Conservation (phyloP, 345 rosid species). For the Euphorbia peplus region DNA sequence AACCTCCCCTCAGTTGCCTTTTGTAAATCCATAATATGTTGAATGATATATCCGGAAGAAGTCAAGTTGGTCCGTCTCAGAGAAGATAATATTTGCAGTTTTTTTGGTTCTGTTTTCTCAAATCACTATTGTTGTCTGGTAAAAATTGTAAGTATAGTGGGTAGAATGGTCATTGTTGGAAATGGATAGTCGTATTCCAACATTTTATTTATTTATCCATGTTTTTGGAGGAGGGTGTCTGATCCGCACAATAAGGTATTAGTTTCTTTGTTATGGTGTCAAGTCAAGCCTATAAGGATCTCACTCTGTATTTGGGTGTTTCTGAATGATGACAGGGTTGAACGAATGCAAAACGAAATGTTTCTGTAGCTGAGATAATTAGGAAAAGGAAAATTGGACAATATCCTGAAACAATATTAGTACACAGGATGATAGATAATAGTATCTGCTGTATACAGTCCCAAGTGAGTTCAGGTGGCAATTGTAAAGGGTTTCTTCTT, state of each 20-base stretch:
- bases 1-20: neutral
- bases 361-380: too few relatives aligned
- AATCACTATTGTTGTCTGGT: neutral
- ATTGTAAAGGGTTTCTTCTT: neutral
- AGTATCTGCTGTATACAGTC: neutral
- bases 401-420: too few relatives aligned
- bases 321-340: too few relatives aligned
- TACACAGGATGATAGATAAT: neutral
- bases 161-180: neutral
- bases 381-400: neutral
- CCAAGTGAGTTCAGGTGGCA: neutral
- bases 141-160: neutral
- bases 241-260: too few relatives aligned
- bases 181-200: neutral
- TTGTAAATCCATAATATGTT: neutral
- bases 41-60: neutral
- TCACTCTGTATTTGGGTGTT: too few relatives aligned
- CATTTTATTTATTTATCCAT: too few relatives aligned
- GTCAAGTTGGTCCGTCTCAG: neutral
- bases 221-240: too few relatives aligned
- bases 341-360: too few relatives aligned
- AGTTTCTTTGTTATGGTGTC: too few relatives aligned
- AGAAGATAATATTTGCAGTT: neutral
- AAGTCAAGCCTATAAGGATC: too few relatives aligned
- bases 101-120: neutral